A percentile compares a stretch with the other conserved stretches of the same genome.
Conservation (phyloP, 2,329 filamentous ascomycete genomes). For the Aspergillus ustus region DNA sequence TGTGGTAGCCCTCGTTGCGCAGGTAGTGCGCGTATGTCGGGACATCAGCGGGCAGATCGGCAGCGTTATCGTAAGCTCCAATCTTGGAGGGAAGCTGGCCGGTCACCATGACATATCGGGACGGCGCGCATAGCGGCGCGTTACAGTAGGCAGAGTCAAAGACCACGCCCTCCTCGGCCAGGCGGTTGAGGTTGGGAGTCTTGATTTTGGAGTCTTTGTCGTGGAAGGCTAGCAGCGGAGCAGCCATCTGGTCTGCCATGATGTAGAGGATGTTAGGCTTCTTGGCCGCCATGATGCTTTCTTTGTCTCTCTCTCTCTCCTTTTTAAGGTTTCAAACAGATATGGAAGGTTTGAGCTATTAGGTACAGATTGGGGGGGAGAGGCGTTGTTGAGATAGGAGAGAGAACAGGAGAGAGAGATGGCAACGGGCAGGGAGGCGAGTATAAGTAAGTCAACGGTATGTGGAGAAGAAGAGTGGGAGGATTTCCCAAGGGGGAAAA, state of each 20-base stretch:
- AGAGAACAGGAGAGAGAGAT: slow-evolving; percentile 1
- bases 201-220: slow-evolving; percentile 87
- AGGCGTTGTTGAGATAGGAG: not conserved
- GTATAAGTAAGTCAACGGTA: slow-evolving; percentile 20
- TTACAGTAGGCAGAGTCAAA: slow-evolving; percentile 96
- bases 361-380: not conserved
- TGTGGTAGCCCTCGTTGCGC: slow-evolving; percentile 83
- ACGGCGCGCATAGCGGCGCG: slow-evolving; percentile 88
- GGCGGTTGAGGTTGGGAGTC: slow-evolving; percentile 84
- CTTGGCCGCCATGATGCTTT: slow-evolving; percentile 42
- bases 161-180: slow-evolving; percentile 81
- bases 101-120: slow-evolving; percentile 92
- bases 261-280: slow-evolving; percentile 86
- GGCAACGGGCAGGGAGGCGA: slow-evolving; percentile 2
- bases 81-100: slow-evolving; percentile 91
- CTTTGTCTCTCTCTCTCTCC: slow-evolving; percentile 7
- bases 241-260: slow-evolving; percentile 95
- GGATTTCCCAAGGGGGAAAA: slow-evolving; percentile 24
- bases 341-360: not conserved
- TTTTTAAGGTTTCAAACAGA: not conserved
- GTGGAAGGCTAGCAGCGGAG: slow-evolving; percentile 89
- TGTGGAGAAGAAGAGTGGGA: slow-evolving; percentile 19
- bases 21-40: slow-evolving; percentile 94
- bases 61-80: slow-evolving; percentile 88
- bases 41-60: slow-evolving; percentile 79